Percentiles rank a stretch among this genome's conserved stretches.
These are phyloP conservation scores for Coniochaeta prunicola DNA, from an alignment of 2,329 filamentous ascomycete species.

Conservation along the genomic window DNA sequence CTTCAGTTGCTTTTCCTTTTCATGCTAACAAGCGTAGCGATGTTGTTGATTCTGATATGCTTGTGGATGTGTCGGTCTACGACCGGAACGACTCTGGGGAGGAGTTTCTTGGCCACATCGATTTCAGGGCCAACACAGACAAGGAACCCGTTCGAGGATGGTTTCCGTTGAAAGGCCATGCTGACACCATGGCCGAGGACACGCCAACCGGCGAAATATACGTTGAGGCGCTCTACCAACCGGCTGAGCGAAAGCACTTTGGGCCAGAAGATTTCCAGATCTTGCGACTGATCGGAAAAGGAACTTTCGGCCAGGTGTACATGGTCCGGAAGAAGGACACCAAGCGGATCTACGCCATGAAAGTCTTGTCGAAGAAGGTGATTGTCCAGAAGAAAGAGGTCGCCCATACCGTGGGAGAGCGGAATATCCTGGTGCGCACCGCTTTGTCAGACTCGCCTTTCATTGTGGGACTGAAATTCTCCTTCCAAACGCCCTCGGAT, in stretches of 20 bases:
- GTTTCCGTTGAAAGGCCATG: conserved; percentile 73
- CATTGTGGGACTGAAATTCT: conserved; percentile 96
- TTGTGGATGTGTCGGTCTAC: conserved; percentile 90
- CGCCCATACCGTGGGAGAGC: conserved; percentile 90
- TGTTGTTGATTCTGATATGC: conserved; percentile 83
- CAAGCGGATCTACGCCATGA: conserved; percentile 96
- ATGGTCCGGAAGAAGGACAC: conserved; percentile 98
- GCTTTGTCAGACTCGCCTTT: conserved; percentile 95
- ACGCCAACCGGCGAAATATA: conserved; percentile 81
- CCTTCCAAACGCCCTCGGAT: conserved; percentile 94
- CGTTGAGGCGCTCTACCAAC: conserved; percentile 78
- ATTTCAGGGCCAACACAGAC: conserved; percentile 62
- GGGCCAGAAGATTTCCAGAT: conserved; percentile 96
- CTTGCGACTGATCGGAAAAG: conserved; percentile 92
- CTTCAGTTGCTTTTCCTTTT: neutral
- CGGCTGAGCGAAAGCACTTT: conserved; percentile 82
- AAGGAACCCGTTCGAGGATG: conserved; percentile 73
- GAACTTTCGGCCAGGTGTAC: conserved; percentile 97
- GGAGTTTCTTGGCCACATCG: conserved; percentile 84
- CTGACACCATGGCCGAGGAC: conserved; percentile 63
- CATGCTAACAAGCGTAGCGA: conserved; percentile 50
- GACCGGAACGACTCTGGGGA: conserved; percentile 74
- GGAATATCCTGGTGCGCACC: conserved; percentile 94
- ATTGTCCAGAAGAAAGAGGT: conserved; percentile 99
- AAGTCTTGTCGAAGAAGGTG: conserved; percentile 97